phyloP scores from a whole-genome alignment of 1,139 yeast species.

The Schizosaccharomyces versatilis region DNA sequence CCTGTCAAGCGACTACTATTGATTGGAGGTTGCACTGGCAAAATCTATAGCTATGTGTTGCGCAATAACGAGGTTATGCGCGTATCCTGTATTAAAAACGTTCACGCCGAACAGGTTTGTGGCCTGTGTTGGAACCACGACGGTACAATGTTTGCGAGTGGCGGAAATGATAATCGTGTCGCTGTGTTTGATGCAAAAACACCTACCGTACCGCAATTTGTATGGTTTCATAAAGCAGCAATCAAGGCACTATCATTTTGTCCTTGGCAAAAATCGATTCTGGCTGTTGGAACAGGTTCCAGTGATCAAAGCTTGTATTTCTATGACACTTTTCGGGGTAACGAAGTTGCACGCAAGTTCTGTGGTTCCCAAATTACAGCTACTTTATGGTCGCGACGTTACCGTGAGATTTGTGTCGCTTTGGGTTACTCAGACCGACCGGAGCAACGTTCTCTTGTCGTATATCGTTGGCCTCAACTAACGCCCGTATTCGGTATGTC shows the following conservation, averaged over 20 bases:
- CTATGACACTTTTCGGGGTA: slow-evolving; percentile 88
- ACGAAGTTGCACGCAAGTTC: slow-evolving; percentile 67
- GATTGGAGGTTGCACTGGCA: slow-evolving; percentile 1
- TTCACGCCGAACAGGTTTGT: slow-evolving; percentile 78
- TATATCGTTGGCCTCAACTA: slow-evolving; percentile 66
- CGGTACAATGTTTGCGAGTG: slow-evolving; percentile 70
- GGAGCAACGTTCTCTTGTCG: slow-evolving; percentile 29
- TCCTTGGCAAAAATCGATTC: slow-evolving; percentile 57
- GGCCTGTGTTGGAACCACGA: slow-evolving; percentile 74
- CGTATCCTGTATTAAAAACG: slow-evolving; percentile 30
- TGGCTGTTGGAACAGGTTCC: slow-evolving; percentile 94
- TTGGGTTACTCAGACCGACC: slow-evolving; percentile 56
- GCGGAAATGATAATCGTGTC: slow-evolving; percentile 86
- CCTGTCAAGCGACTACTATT: slow-evolving; percentile 3
- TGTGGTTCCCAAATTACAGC: slow-evolving; percentile 90
- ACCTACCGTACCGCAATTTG: slow-evolving; percentile 37
- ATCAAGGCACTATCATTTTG: slow-evolving; percentile 94
- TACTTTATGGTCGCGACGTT: slow-evolving; percentile 62
- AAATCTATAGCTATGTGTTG: not conserved
- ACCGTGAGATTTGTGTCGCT: slow-evolving; percentile 78
- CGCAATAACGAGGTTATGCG: not conserved
- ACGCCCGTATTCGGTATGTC: slow-evolving; percentile 46
- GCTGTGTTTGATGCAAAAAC: slow-evolving; percentile 86
- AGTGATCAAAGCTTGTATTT: slow-evolving; percentile 76
- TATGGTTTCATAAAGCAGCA: slow-evolving; percentile 76